Evolutionary conservation across 2,329 filamentous ascomycete genomes (phyloP).

Genomic region (Cladosporium sp.): DNA sequence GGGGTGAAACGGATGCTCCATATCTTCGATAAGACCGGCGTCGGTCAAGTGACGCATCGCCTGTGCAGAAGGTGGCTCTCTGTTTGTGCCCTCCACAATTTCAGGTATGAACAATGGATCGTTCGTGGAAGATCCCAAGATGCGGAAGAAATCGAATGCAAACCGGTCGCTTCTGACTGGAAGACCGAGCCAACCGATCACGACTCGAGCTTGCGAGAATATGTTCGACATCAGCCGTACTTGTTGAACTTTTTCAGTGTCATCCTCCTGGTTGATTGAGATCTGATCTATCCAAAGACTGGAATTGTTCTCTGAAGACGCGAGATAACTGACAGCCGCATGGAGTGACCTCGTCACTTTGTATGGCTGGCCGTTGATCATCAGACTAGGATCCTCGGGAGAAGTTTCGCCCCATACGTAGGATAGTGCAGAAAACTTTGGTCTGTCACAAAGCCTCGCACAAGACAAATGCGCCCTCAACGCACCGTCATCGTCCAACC

Average conservation of each 20-base stretch:
- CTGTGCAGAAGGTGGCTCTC: background rate
- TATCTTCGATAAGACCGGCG: background rate
- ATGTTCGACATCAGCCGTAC: background rate
- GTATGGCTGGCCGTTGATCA: background rate
- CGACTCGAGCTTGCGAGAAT: background rate
- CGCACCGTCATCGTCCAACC: background rate
- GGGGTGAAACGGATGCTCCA: background rate
- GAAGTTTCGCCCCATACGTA: background rate
- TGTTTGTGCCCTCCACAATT: background rate
- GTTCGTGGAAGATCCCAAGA: background rate
- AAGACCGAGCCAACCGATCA: background rate
- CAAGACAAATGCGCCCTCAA: background rate
- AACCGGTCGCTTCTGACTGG: background rate
- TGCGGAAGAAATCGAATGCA: background rate
- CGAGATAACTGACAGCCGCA: background rate
- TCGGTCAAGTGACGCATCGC: background rate
- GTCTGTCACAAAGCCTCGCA: background rate
- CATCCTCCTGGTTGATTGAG: background rate
- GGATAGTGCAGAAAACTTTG: background rate
- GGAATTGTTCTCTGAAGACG: background rate
- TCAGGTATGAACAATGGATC: background rate
- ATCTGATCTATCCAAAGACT: background rate
- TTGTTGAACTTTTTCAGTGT: background rate
- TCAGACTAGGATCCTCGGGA: background rate
- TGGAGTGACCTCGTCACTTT: background rate